A percentile compares a stretch with the other conserved stretches of the same genome.
phyloP scores from a whole-genome alignment of 768 basidiomycete species.

The Phaffia australis region DNA sequence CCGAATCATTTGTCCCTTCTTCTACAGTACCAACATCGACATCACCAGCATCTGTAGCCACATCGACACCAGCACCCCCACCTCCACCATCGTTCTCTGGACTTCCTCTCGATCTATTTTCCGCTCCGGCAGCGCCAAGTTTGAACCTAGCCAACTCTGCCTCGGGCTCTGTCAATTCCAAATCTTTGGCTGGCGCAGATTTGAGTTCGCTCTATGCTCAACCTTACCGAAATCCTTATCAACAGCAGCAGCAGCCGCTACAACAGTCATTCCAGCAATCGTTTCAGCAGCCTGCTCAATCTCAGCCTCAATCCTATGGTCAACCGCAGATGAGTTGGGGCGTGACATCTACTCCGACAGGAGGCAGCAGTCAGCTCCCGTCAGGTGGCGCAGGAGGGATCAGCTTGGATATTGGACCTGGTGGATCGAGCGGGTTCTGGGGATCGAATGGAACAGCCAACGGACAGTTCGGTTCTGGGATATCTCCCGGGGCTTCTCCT shows the following conservation, averaged over 20 bases:
- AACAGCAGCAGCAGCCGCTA: neutral
- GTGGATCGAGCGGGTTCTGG: no score
- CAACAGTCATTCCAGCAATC: neutral
- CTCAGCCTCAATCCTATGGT: neutral
- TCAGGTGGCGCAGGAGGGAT: neutral
- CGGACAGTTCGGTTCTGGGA: no score
- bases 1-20: neutral
- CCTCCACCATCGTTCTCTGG: slow-evolving; percentile 29
- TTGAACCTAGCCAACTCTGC: slow-evolving; percentile 11
- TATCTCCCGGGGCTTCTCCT: no score
- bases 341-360: neutral
- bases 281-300: neutral
- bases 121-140: slow-evolving; percentile 29
- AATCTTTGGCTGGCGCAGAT: slow-evolving; percentile 7
- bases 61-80: neutral
- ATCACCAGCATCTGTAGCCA: slow-evolving; percentile 14
- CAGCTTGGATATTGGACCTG: neutral
- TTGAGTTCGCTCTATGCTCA: slow-evolving; percentile 22
- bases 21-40: neutral
- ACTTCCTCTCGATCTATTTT: slow-evolving; percentile 37
- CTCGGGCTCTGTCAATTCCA: slow-evolving; percentile 1
- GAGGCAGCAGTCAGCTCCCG: slow-evolving; percentile 3
- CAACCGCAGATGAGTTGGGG: neutral
- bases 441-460: no score
- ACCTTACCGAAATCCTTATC: neutral